Conservation (phyloP, 129 eudicot genomes). For the Chrysanthemum makinoi region DNA sequence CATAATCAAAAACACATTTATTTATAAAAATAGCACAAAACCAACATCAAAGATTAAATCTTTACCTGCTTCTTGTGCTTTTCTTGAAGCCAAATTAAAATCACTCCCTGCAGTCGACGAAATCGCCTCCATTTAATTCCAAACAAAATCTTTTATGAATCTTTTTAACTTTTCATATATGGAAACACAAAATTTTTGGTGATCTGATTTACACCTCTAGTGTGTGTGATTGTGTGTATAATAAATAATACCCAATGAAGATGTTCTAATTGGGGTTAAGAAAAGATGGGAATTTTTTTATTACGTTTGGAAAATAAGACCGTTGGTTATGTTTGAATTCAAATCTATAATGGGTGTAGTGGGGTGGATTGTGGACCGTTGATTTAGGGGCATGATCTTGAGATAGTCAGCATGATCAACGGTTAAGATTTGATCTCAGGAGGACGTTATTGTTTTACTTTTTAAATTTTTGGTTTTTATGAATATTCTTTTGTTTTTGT, state of each 20-base stretch:
- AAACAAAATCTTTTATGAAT: conserved; percentile 14
- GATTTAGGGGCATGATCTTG: conserved; percentile 16
- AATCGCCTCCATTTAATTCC: conserved; percentile 59
- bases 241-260: no score
- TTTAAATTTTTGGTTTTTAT: not conserved
- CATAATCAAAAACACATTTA: not conserved
- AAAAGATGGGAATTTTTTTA: conserved; percentile 22
- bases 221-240: not conserved
- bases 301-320: conserved; percentile 37
- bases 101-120: conserved; percentile 46
- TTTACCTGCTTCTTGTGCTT: conserved; percentile 88
- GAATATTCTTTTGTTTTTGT: not conserved
- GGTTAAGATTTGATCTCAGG: conserved; percentile 3
- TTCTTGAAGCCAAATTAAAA: conserved; percentile 82
- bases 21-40: not conserved
- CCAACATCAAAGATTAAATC: not conserved
- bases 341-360: conserved; percentile 20
- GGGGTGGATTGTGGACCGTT: conserved; percentile 28
- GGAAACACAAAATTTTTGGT: conserved; percentile 19
- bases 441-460: not conserved
- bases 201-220: conserved; percentile 1
- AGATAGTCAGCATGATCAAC: conserved; percentile 25
- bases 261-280: conserved; percentile 3
- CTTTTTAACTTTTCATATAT: conserved; percentile 22
- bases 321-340: conserved; percentile 36